These are phyloP conservation scores for Cutaneotrichosporon mucoides DNA, from an alignment of 1,284 basidiomycete species.

Conservation along the genomic window DNA sequence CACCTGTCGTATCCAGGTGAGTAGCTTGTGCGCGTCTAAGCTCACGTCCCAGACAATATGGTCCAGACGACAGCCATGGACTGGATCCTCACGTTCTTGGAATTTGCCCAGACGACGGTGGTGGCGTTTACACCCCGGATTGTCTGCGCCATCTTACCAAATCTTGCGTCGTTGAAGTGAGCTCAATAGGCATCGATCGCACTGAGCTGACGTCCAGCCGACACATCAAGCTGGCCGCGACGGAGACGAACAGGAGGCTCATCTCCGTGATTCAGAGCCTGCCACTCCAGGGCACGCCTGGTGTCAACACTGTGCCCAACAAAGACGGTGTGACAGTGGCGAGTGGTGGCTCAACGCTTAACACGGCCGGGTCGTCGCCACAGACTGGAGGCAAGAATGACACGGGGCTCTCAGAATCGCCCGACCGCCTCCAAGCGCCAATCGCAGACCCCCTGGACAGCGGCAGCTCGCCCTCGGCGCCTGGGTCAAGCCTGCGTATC, in stretches of 20 bases:
- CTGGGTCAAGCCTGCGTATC: slow-evolving; percentile 7
- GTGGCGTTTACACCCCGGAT: slow-evolving; percentile 91
- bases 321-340: not conserved
- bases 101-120: slow-evolving; percentile 84
- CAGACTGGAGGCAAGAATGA: slow-evolving; percentile 24
- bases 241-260: slow-evolving; percentile 79
- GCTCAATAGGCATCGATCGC: not conserved
- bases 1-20: slow-evolving; percentile 80
- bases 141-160: slow-evolving; percentile 86
- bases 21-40: slow-evolving; percentile 35
- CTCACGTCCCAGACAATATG: slow-evolving; percentile 64
- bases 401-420: slow-evolving; percentile 12
- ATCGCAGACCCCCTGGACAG: slow-evolving; percentile 34
- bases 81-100: slow-evolving; percentile 90
- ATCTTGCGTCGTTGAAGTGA: slow-evolving; percentile 64
- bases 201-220: slow-evolving; percentile 40
- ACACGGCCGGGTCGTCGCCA: slow-evolving; percentile 30
- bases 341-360: not conserved
- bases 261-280: slow-evolving; percentile 79
- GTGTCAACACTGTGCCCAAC: slow-evolving; percentile 16
- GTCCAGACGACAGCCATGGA: slow-evolving; percentile 81
- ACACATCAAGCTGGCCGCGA: slow-evolving; percentile 82
- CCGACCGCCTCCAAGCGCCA: slow-evolving; percentile 4
- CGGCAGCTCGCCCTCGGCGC: slow-evolving; percentile 6
- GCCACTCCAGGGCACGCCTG: slow-evolving; percentile 60